These are phyloP conservation scores for Physaria fendleri DNA, from an alignment of 345 rosid genomes.

Conservation along the genomic window DNA sequence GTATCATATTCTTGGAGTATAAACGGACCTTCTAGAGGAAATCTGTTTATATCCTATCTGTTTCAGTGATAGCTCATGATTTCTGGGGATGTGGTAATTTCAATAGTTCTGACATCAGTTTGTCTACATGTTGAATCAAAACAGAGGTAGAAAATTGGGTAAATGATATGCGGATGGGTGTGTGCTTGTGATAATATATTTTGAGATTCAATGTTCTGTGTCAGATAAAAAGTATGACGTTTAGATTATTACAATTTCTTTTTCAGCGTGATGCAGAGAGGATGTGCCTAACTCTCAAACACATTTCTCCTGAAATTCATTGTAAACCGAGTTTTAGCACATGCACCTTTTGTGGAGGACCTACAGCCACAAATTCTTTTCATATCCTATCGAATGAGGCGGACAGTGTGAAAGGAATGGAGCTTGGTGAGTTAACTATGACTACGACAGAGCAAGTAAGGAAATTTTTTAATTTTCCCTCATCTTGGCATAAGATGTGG, in stretches of 20 bases:
- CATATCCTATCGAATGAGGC: slow-evolving; percentile 45
- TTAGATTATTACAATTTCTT: neutral
- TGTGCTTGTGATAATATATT: neutral
- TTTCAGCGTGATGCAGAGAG: slow-evolving; percentile 66
- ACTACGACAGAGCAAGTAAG: slow-evolving; percentile 49
- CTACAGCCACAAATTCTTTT: slow-evolving; percentile 50
- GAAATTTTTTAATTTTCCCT: slow-evolving; percentile 12
- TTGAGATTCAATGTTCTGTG: neutral
- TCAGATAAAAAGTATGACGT: too few relatives aligned
- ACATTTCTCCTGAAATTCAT: slow-evolving; percentile 34
- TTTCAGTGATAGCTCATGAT: neutral
- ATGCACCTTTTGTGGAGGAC: slow-evolving; percentile 51
- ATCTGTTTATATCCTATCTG: neutral
- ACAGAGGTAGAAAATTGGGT: neutral
- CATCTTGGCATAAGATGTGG: neutral
- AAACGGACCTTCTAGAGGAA: neutral
- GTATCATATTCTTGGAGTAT: neutral
- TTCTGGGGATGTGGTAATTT: neutral
- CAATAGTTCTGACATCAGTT: neutral
- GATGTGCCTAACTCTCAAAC: slow-evolving; percentile 45
- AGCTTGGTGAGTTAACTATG: slow-evolving; percentile 36
- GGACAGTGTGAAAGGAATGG: slow-evolving; percentile 34
- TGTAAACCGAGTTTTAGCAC: slow-evolving; percentile 34
- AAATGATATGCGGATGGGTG: neutral
- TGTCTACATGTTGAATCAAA: neutral